Evolutionary conservation across 768 basidiomycete genomes (phyloP), one percentile per base, ranked within the genome.

Genomic region (Lactifluus echinatus): DNA sequence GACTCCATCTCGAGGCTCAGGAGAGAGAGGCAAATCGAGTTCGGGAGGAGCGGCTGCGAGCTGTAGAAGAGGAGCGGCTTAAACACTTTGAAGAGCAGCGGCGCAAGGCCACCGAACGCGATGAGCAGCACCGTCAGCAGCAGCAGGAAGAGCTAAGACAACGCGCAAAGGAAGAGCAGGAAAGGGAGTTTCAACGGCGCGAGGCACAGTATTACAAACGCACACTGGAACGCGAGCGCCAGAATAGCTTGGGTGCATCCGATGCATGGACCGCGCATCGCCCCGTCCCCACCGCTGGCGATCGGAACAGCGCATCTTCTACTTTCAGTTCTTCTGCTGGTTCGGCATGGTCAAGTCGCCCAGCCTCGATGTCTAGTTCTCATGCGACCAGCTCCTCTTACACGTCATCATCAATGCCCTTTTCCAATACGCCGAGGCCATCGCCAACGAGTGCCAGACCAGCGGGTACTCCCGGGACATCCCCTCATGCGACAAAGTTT

Each of bases 61-160:
- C 47, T 56, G 50, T 43, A 36, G 56, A 52, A 55, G 64, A 53
- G 39, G 62, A 54, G 11, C 34, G 19, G 29, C 48, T 37, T 47
- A 70, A 73, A 58, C 33, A 28, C 6, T 71, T 75, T 60, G 68
- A 73, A 55, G 73, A 78, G 33, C 57, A 59, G 34, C 57, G 57
- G 2, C 57, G 53, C 47, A 75, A 51, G 70, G 61, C 70, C 69
- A 40, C 52, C 3, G 50, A 57, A 12, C 60, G 61, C 47, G 57
- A 63, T 8, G 63, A 64, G 47, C 34, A 40, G 11, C 45, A 19
- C 31, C 60, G 57, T 33, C 72, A 74, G 56, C 58, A 59, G 34
- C 74, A 39, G 8, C 45, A 55, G 11, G 45, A 55, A 12, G 53
- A 39, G 14, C 2, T 10, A 21, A 55, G 3, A 29, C 75, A 54